A percentile compares a stretch with the other conserved stretches of the same genome.
Evolutionary conservation across 2,329 filamentous ascomycete genomes (phyloP).

Genomic region (Aspergillus thermomutatus): DNA sequence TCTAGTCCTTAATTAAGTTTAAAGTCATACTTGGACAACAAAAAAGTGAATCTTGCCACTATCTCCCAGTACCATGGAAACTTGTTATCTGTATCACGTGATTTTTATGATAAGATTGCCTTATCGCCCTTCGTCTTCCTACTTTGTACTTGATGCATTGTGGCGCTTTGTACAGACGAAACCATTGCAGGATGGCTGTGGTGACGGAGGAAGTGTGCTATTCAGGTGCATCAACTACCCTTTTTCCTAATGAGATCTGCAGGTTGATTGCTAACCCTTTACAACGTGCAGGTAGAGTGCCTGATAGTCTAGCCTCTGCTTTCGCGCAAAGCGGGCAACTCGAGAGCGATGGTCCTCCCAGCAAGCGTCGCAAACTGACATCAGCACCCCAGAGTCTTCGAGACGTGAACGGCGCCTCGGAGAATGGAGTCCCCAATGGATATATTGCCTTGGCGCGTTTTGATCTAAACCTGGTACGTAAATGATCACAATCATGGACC

Average conservation of each 20-base stretch:
- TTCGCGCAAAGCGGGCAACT: conserved; percentile 15
- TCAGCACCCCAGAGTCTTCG: conserved; percentile 16
- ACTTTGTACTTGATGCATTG: conserved; percentile 1
- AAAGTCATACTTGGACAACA: background rate
- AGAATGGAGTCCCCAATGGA: conserved; percentile 18
- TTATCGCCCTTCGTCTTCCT: background rate
- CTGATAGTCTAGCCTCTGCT: conserved; percentile 21
- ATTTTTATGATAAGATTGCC: conserved; percentile 10
- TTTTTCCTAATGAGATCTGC: background rate
- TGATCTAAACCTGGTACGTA: conserved; percentile 29
- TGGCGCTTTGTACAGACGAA: background rate
- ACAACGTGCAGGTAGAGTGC: conserved; percentile 18
- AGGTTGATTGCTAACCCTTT: conserved; percentile 1
- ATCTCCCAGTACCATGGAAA: background rate
- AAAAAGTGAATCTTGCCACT: background rate
- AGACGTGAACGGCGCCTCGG: conserved; percentile 13
- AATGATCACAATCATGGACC: background rate
- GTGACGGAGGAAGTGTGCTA: conserved; percentile 9
- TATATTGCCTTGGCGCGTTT: conserved; percentile 34
- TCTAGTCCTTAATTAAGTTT: background rate
- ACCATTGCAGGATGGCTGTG: conserved; percentile 14
- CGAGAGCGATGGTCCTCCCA: conserved; percentile 18
- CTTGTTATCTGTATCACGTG: conserved; percentile 16
- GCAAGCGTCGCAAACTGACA: conserved; percentile 33
- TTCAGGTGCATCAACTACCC: conserved; percentile 6